A percentile compares a stretch with the other conserved stretches of the same genome.
Evolutionary conservation across 2,329 filamentous ascomycete species (phyloP).

Genomic region (Hymenoscyphus linearis): DNA sequence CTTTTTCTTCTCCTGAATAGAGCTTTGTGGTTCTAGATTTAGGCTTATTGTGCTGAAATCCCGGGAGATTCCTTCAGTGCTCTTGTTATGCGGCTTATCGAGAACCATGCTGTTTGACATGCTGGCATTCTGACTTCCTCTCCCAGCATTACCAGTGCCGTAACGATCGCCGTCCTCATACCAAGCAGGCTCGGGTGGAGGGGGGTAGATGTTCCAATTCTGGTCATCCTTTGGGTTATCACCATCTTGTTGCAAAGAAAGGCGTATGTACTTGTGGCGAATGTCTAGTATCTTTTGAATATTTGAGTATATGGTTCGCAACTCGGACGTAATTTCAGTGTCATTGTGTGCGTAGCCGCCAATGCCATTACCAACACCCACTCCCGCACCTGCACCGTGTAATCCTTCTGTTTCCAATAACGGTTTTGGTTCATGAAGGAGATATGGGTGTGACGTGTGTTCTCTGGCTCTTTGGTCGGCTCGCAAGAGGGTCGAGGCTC

Average conservation of each 20-base stretch:
- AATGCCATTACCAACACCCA: constrained; percentile 55
- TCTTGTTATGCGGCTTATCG: constrained; percentile 26
- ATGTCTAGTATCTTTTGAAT: constrained; percentile 86
- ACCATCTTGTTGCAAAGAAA: constrained; percentile 74
- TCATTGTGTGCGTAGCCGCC: constrained; percentile 66
- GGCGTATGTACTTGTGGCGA: constrained; percentile 78
- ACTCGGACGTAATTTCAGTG: constrained; percentile 74
- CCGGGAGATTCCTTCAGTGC: constrained; percentile 13
- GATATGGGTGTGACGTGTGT: constrained; percentile 44
- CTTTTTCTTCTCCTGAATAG: constrained; percentile 40
- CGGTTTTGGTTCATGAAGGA: constrained; percentile 52
- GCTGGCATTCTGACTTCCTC: constrained; percentile 45
- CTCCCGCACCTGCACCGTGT: constrained; percentile 51
- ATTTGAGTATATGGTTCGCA: constrained; percentile 81
- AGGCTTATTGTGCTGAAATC: constrained; percentile 17
- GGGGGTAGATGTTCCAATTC: constrained; percentile 83
- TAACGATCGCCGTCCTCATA: constrained; percentile 42
- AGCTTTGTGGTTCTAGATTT: constrained; percentile 32
- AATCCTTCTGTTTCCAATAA: constrained; percentile 47
- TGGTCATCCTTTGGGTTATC: constrained; percentile 86
- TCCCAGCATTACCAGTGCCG: constrained; percentile 21
- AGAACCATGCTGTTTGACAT: constrained; percentile 32
- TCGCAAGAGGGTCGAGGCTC: constrained; percentile 23
- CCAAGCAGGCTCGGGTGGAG: constrained; percentile 90
- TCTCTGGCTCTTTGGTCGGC: constrained; percentile 32